These are phyloP conservation scores for Monosporascus ibericus DNA, from an alignment of 2,329 filamentous ascomycete genomes.

Conservation along the genomic window DNA sequence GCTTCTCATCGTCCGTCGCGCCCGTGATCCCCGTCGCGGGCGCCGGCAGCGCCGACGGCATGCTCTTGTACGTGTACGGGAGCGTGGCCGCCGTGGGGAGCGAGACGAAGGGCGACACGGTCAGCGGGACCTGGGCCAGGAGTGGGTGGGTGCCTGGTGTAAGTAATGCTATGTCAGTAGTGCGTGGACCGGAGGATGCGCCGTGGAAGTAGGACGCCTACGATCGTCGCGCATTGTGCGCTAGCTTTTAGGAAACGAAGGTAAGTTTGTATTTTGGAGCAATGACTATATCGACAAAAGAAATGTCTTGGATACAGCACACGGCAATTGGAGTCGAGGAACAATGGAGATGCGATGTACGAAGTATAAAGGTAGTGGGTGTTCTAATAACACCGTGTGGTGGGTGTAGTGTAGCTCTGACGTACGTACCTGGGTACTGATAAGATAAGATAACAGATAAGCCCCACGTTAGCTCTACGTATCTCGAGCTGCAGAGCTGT, in stretches of 20 bases:
- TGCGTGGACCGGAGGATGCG: conserved; percentile 3
- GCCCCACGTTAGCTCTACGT: conserved; percentile 1
- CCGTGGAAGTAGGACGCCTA: conserved; percentile 10
- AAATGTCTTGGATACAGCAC: background rate
- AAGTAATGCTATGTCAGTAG: conserved; percentile 8
- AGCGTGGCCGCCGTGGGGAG: conserved; percentile 86
- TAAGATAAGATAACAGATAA: conserved; percentile 8
- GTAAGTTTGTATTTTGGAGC: background rate
- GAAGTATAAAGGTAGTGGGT: too few species aligned
- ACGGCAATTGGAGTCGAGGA: background rate
- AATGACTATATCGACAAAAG: background rate
- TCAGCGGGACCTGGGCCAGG: conserved; percentile 86
- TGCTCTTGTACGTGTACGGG: conserved; percentile 88
- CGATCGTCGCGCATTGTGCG: conserved; percentile 34
- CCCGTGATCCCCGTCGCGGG: conserved; percentile 52
- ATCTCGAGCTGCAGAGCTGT: background rate
- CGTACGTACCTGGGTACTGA: background rate
- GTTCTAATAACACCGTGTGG: too few species aligned
- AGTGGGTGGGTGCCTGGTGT: conserved; percentile 73
- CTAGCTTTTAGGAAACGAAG: too few species aligned
- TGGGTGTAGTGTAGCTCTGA: too few species aligned
- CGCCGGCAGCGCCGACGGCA: conserved; percentile 79
- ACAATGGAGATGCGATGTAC: background rate
- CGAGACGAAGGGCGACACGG: conserved; percentile 88
- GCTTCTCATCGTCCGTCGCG: conserved; percentile 39